Base-by-base conservation (phyloP, 1,284 basidiomycete species). In the Cutaneotrichosporon sp. region DNA sequence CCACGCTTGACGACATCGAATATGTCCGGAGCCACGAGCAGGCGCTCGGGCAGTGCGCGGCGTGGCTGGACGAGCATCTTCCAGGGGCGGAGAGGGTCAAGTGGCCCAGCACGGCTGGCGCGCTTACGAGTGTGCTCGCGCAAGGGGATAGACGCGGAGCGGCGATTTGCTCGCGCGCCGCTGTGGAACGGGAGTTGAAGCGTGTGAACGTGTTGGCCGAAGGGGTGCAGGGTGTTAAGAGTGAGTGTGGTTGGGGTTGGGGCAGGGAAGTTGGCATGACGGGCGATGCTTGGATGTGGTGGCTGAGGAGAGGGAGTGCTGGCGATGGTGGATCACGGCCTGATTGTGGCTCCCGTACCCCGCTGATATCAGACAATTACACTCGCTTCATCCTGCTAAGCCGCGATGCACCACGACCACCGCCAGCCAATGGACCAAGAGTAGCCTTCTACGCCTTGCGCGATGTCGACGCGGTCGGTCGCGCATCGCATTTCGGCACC, bases 1-100 rank as follows among this genome's bases (percentile, higher is more conserved):
- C 55, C 9, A 56, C 41, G 27, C 46, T 72, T 49, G 57, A 59
- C 14, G 60, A 69, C 32, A 64, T 76, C 19, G 49, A 33, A 12
- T 70, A 62, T 60, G 68, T 76, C 8, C 59, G 66, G 37, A 64
- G 61, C 24, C 75, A 76, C 54, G 75, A 76, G 51, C 75, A 76
- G 70, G 75, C 75, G 4, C 57, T 76, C 4, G 73, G 72, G 2
- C 75, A 76, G 63, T 72, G 68, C 31, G 46, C 64, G 0, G 49
- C 34, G 1, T 75, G 70, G 57, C 52, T 76, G 9, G 43, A 51
- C 5, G 22, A 26, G 1, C 46, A 65, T 19, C 54, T 74, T 0
- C 72, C 74, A 0, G 7, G 46, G 7, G 72, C 70, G 0, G 65
- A 61, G 31, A 51, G 60, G 3, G 41, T 65, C 8, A 47, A 54